These are phyloP conservation scores for Botrytis cinerea DNA, from an alignment of 2,329 filamentous ascomycete genomes.

Conservation along the genomic window DNA sequence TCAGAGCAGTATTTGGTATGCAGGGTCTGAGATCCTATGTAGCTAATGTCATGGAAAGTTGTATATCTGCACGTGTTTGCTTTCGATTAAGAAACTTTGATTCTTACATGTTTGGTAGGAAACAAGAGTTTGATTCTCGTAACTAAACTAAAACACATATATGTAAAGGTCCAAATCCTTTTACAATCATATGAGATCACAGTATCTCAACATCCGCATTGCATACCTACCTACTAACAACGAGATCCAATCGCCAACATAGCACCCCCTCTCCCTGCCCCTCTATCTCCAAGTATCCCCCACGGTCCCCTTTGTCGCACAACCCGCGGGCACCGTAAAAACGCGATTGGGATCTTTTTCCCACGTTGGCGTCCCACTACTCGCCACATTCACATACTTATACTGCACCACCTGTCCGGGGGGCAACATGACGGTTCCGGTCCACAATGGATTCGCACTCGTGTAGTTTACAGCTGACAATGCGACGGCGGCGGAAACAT, in stretches of 20 bases:
- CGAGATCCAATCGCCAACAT: background rate
- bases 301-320: conserved; percentile 34
- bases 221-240: no score
- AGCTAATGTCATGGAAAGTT: background rate
- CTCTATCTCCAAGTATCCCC: conserved; percentile 32
- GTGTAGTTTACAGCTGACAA: conserved; percentile 66
- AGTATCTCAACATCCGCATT: background rate
- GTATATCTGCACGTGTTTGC: background rate
- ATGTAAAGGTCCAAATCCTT: background rate
- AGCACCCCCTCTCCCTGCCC: no score
- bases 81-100: background rate
- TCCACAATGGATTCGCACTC: conserved; percentile 61
- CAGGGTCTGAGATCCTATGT: background rate
- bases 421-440: conserved; percentile 53
- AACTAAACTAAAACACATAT: background rate
- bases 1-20: background rate
- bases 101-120: background rate
- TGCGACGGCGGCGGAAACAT: conserved; percentile 53
- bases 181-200: background rate
- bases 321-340: conserved; percentile 35
- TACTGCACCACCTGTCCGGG: conserved; percentile 62
- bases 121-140: background rate
- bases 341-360: conserved; percentile 54
- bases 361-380: conserved; percentile 59
- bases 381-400: conserved; percentile 65